These are phyloP conservation scores for Trebouxia sp. DNA, from an alignment of 139 green algal species.

Conservation along the genomic window DNA sequence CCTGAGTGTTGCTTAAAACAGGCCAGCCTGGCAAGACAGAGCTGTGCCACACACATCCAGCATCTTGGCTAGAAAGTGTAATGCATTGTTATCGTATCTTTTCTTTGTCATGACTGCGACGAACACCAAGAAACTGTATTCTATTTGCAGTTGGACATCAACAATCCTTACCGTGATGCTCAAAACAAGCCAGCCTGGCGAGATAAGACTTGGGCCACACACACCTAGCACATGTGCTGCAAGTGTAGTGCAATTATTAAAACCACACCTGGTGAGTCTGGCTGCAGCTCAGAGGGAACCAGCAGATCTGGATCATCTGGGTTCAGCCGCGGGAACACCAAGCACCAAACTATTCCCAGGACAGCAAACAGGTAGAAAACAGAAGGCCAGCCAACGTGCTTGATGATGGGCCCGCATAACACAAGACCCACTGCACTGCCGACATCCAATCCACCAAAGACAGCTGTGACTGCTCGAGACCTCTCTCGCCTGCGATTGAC, in stretches of 20 bases:
- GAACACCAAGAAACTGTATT: too few species aligned
- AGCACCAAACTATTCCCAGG: constrained; percentile 88
- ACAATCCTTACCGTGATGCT: too few species aligned
- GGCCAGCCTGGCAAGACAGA: too few species aligned
- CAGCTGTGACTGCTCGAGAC: constrained; percentile 77
- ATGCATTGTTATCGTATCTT: too few species aligned
- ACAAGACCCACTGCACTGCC: constrained; percentile 82
- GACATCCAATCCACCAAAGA: constrained; percentile 96
- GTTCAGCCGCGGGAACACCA: constrained; percentile 75
- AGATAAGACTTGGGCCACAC: too few species aligned
- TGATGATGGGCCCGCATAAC: constrained; percentile 87
- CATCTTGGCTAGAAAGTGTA: too few species aligned
- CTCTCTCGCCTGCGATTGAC: constrained; percentile 75
- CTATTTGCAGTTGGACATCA: too few species aligned
- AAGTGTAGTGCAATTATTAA: not conserved
- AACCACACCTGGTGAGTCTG: constrained; percentile 9
- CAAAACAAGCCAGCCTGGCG: too few species aligned
- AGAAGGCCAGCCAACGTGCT: constrained; percentile 86
- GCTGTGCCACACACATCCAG: too few species aligned
- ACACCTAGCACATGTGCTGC: too few species aligned
- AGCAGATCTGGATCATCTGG: constrained; percentile 57
- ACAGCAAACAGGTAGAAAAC: constrained; percentile 97
- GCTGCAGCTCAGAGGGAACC: constrained; percentile 1
- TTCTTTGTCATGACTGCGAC: too few species aligned
- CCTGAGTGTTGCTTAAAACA: too few species aligned